A percentile compares a stretch with the other conserved stretches of the same genome.
phyloP scores from a whole-genome alignment of 2,329 filamentous ascomycete genomes.

The Aphanocladium album region DNA sequence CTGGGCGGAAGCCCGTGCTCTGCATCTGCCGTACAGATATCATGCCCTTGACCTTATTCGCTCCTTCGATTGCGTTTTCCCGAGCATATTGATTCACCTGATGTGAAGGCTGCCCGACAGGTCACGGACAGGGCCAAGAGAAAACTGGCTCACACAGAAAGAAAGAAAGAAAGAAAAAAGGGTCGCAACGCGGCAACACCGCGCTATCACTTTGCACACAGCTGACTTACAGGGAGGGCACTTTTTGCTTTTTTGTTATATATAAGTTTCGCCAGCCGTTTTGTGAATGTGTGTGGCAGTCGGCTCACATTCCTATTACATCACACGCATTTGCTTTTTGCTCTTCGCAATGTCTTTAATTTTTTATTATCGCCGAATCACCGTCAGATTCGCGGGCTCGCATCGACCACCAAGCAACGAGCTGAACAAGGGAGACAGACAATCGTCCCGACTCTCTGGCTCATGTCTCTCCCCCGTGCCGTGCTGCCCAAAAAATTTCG shows the following conservation, averaged over 20 bases:
- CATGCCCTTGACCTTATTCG: neutral
- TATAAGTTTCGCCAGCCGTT: neutral
- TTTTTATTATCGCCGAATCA: neutral
- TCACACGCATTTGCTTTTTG: neutral
- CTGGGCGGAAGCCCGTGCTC: too few species aligned
- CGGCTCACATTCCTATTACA: neutral
- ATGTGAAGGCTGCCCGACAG: neutral
- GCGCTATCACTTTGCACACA: neutral
- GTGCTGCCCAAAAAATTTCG: too few species aligned
- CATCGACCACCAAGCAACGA: too few species aligned
- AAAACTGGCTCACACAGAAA: neutral
- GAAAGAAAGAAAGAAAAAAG: neutral
- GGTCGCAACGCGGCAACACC: too few species aligned
- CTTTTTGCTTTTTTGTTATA: neutral
- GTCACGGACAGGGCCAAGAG: neutral
- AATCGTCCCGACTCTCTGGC: too few species aligned
- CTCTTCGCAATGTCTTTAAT: neutral
- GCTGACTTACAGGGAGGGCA: neutral
- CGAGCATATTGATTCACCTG: neutral
- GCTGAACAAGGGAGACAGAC: too few species aligned
- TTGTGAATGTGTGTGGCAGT: neutral
- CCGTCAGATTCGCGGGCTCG: too few species aligned
- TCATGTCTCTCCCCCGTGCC: too few species aligned
- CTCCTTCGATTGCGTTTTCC: neutral
- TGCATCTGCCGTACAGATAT: too few species aligned